Conservation (phyloP, 192 early-diverging fungal species). For the Coemansia sp. region DNA sequence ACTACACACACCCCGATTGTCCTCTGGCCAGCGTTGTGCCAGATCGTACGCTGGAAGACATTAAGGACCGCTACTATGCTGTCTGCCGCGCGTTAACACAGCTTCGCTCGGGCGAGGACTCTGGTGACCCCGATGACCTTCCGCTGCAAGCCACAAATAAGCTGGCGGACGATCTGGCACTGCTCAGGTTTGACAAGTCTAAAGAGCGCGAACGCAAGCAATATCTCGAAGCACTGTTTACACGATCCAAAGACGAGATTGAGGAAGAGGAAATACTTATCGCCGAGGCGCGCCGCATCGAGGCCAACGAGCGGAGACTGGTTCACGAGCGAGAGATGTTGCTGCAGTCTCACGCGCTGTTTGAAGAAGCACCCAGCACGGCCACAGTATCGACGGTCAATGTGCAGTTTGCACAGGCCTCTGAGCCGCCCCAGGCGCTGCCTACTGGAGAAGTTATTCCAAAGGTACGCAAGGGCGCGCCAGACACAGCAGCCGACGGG, state of each 20-base stretch:
- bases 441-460: slow-evolving; percentile 16
- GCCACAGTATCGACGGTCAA: slow-evolving; percentile 32
- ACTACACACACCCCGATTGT: slow-evolving; percentile 54
- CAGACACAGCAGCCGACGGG: slow-evolving; percentile 12
- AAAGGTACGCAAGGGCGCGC: slow-evolving; percentile 42
- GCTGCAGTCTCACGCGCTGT: slow-evolving; percentile 61
- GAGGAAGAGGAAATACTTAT: slow-evolving; percentile 85
- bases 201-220: slow-evolving; percentile 83
- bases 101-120: slow-evolving; percentile 54
- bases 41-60: slow-evolving; percentile 62
- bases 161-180: slow-evolving; percentile 50
- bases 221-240: slow-evolving; percentile 71
- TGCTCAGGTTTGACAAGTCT: slow-evolving; percentile 58
- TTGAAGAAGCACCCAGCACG: slow-evolving; percentile 38
- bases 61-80: slow-evolving; percentile 85
- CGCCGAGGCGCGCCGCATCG: slow-evolving; percentile 78
- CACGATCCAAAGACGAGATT: slow-evolving; percentile 76
- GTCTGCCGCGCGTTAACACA: slow-evolving; percentile 69
- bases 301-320: slow-evolving; percentile 77
- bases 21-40: slow-evolving; percentile 14
- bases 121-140: slow-evolving; percentile 41
- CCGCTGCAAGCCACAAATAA: slow-evolving; percentile 55
- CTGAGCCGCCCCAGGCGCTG: slow-evolving; percentile 23
- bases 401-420: slow-evolving; percentile 49
- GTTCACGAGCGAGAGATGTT: slow-evolving; percentile 79